Base-by-base conservation (phyloP, 305 asterid genomes). In the Fraxinus angustifolia region DNA sequence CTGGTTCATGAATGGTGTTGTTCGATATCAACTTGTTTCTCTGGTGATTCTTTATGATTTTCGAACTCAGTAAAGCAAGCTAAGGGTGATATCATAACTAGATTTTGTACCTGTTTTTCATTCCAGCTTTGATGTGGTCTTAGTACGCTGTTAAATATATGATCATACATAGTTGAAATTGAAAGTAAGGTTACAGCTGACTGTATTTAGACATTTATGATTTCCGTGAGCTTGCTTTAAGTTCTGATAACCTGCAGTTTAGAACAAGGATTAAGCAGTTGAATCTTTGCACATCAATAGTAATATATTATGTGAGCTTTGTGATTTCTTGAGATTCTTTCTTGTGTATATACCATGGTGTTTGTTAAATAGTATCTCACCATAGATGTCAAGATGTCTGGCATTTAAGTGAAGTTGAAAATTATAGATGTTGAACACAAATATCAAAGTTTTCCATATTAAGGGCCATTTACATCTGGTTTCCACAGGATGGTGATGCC, bases 221-320 rank as follows among this genome's bases (percentile, higher is more conserved):
- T 67, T 73, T 40, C 50, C 3, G 0, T 1, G n/a, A 48, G 79
- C 56, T 65, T 75, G 78, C 78, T 78, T 4, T 23, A n/a, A 70
- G 23, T 78, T 78, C 34, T 65, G 76, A 65, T 23, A 65, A 68
- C 30, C 3, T 33, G 34, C 53, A 76, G 17, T 50, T 70, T 35
- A 73, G 70, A 34, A 53, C 48, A 75, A 68, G 48, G 73, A 75
- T 65, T 30, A 28, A 38, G 82, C 26, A 65, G 33, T 65, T 71
- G 53, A 50, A 7, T 78, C 34, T 26, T 45, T 62, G n/a, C 19
- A 14, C 19, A 14, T 48, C 58, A 48, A 48, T 3, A 14, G 58
- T 48, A 48, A 48, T 48, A 48, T 14, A 48, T 48, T 80, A 60
- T 31, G 71, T 56, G 21, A 28, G 80, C 67, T 28, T 23, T 83